Conservation (phyloP, 352 stramenopile genomes). For the Pythium angustatum region DNA sequence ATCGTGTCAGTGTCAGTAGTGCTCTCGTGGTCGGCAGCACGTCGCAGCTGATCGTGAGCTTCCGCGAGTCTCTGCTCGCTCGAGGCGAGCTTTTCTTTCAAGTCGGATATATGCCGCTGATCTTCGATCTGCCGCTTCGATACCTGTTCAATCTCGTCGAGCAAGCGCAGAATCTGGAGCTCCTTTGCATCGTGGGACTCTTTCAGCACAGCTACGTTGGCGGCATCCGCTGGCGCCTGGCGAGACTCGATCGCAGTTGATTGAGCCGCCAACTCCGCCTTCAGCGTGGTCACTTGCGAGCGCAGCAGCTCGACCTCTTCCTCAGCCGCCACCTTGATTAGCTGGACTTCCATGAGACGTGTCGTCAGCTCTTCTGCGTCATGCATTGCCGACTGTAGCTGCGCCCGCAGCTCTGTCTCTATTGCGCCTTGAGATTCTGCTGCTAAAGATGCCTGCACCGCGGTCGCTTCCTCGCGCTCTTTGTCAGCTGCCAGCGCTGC, state of each 20-base stretch:
- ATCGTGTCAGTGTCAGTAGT: not conserved
- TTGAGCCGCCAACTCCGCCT: not conserved
- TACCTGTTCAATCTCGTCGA: slow-evolving; percentile 17
- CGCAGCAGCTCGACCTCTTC: slow-evolving; percentile 7
- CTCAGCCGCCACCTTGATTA: slow-evolving; percentile 9
- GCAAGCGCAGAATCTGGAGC: slow-evolving; percentile 11
- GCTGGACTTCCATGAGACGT: slow-evolving; percentile 7
- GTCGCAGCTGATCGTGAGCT: not conserved
- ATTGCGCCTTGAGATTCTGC: slow-evolving; percentile 27
- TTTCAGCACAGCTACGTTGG: not conserved
- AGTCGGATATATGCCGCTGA: slow-evolving; percentile 3
- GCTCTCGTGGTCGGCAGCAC: not conserved
- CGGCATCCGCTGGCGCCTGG: not conserved
- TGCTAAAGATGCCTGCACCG: too few relatives aligned
- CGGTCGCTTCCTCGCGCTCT: too few relatives aligned
- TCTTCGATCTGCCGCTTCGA: slow-evolving; percentile 19
- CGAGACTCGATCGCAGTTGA: not conserved
- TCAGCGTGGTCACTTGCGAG: not conserved
- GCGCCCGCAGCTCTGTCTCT: slow-evolving; percentile 22
- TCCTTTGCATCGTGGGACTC: slow-evolving; percentile 12
- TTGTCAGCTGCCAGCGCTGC: not conserved
- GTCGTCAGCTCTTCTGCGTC: not conserved
- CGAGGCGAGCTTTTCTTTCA: slow-evolving; percentile 6
- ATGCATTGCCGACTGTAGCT: not conserved
- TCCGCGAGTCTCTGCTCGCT: not conserved